Evolutionary conservation across 306 rosid species (phyloP), one percentile per base, ranked within the genome.

Genomic region (Trichosanthes truncata): DNA sequence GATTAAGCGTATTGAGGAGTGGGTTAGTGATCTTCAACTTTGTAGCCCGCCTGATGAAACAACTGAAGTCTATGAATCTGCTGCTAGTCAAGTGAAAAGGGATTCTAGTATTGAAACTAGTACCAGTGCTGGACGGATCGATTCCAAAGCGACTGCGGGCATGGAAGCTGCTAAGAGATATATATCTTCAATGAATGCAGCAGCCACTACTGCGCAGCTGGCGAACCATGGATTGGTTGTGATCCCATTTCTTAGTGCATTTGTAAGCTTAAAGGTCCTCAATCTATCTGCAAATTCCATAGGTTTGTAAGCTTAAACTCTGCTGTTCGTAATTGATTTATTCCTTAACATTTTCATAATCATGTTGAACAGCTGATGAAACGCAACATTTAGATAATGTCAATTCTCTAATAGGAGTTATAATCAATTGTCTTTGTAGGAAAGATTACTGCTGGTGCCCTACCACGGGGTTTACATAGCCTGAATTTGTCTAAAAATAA

Each of bases 161-260:
- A 93, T 90, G 94, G 97, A 93, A 85, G 89, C 91, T 26, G 91
- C 98, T 49, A 91, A 90, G 82, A 89, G 88, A 87, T 93, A 93
- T 79, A 87, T 95, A 79, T 93, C 97, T 83, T 89, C 97, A 80
- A 79, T 95, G 73, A 80, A 85, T 86, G 92, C 97, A 41, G 84
- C 84, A 67, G 85, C 97, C 75, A 76, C 90, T 41, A 71, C 93
- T 0, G 99, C 92, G 43, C 99, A 95, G 68, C 89, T 95, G 83
- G 93, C 88, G 36, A 95, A 90, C 82, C 92, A 87, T 74, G 99
- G 99, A 74, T 77, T 95, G 89, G 91, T 84, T 85, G 87, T 85
- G 85, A 91, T 93, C 85, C 99, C 99, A n/a, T 86, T 91, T 84
- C 84, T 95, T 77, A 86, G 97, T 81, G 97, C 95, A 81, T 93